Conservation (phyloP, 192 early-diverging fungal genomes). For the Funneliformis mosseae region DNA sequence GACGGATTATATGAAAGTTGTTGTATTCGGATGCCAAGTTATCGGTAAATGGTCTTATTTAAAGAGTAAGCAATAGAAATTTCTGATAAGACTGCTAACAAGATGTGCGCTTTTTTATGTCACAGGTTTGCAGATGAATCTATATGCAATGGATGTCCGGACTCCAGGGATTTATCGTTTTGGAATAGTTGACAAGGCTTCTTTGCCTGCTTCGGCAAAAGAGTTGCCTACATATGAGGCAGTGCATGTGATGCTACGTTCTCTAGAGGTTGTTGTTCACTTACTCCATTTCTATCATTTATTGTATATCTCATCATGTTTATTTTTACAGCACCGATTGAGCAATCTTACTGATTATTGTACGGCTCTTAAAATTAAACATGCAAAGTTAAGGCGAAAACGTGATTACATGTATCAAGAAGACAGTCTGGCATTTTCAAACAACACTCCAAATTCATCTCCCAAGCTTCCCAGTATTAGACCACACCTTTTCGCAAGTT, state of each 20-base stretch:
- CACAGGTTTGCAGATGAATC: conserved; percentile 26
- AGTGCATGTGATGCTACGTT: conserved; percentile 30
- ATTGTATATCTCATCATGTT: conserved; percentile 18
- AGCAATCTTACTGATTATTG: conserved; percentile 16
- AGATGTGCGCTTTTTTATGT: too few species aligned
- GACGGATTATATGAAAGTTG: conserved; percentile 27
- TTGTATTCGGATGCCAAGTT: conserved; percentile 32
- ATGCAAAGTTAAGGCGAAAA: conserved; percentile 25
- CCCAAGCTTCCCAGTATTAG: too few species aligned
- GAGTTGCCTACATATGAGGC: conserved; percentile 7
- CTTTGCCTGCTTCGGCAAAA: conserved; percentile 24
- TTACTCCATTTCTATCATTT: conserved; percentile 13
- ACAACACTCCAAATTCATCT: conserved; percentile 15
- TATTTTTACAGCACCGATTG: conserved; percentile 28
- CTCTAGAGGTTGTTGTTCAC: conserved; percentile 27
- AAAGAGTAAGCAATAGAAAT: conserved; percentile 10
- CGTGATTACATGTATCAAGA: neutral
- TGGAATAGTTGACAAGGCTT: conserved; percentile 26
- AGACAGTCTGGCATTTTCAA: conserved; percentile 27
- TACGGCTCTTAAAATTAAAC: conserved; percentile 18
- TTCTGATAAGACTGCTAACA: neutral
- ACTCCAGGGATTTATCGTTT: conserved; percentile 24
- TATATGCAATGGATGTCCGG: conserved; percentile 32
- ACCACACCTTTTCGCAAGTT: too few species aligned
- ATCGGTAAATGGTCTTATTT: conserved; percentile 22